A percentile compares a stretch with the other conserved stretches of the same genome.
phyloP scores from a whole-genome alignment of 176 grass and related monocot species.

The Phoenix roebelenii region DNA sequence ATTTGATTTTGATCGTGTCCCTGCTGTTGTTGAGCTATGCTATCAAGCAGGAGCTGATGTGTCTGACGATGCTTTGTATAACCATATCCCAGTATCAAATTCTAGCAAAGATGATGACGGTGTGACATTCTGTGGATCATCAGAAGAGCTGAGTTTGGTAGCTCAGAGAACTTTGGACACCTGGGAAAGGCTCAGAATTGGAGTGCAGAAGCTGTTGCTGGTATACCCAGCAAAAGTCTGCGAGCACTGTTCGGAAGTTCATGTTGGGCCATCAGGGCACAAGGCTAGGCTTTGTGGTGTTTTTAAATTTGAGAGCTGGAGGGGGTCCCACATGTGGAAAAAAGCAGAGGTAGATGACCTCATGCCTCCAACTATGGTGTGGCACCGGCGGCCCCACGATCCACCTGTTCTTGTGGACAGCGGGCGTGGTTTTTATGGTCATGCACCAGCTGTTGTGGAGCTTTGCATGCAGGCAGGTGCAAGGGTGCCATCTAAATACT shows the following conservation, averaged over 20 bases:
- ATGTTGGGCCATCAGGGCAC: slow-evolving; percentile 66
- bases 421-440: slow-evolving; percentile 65
- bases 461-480: slow-evolving; percentile 70
- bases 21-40: slow-evolving; percentile 75
- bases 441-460: slow-evolving; percentile 74
- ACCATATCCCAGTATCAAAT: neutral
- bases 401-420: slow-evolving; percentile 47
- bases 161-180: slow-evolving; percentile 63
- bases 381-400: slow-evolving; percentile 80
- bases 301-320: slow-evolving; percentile 73
- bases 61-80: slow-evolving; percentile 21
- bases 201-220: slow-evolving; percentile 64
- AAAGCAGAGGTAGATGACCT: slow-evolving; percentile 62
- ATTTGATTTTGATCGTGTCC: slow-evolving; percentile 58
- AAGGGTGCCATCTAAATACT: slow-evolving; percentile 45
- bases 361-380: slow-evolving; percentile 64
- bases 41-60: slow-evolving; percentile 67
- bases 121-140: slow-evolving; percentile 1
- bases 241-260: slow-evolving; percentile 70
- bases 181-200: slow-evolving; percentile 71
- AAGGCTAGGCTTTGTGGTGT: slow-evolving; percentile 82
- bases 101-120: neutral
- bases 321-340: slow-evolving; percentile 73
- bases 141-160: slow-evolving; percentile 36
- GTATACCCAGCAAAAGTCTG: slow-evolving; percentile 89